Evolutionary conservation across 2,329 filamentous ascomycete species (phyloP).

Genomic region (Pseudogymnoascus sp.): DNA sequence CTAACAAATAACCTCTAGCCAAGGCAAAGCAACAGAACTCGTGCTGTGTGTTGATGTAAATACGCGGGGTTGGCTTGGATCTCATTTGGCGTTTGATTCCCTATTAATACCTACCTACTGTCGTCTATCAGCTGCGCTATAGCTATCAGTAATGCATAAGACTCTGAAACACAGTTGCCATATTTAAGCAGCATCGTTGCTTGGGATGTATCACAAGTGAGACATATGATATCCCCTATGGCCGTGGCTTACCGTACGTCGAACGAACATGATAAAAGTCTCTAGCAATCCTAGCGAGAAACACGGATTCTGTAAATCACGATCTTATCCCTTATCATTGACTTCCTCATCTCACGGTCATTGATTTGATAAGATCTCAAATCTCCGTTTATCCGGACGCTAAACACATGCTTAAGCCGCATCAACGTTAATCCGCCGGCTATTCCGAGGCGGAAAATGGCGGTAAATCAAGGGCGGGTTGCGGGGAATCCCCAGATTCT

Average conservation of each 20-base stretch:
- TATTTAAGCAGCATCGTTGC: neutral
- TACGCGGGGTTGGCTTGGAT: conserved; percentile 11
- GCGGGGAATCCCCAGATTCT: neutral
- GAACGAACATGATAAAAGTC: neutral
- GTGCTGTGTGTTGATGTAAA: conserved; percentile 64
- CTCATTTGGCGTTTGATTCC: conserved; percentile 5
- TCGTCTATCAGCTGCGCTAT: neutral
- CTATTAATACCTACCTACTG: conserved; percentile 7
- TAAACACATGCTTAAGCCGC: neutral
- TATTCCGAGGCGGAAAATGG: neutral
- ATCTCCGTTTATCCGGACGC: neutral
- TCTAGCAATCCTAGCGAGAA: neutral
- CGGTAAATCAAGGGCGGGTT: neutral
- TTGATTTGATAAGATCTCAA: neutral
- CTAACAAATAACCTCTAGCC: conserved; percentile 30
- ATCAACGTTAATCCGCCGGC: conserved; percentile 6
- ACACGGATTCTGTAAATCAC: neutral
- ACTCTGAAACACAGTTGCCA: neutral
- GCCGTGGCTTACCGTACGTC: neutral
- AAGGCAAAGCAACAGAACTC: conserved; percentile 76
- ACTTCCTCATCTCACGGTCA: neutral
- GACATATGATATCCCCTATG: neutral
- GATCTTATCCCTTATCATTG: neutral
- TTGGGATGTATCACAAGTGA: neutral
- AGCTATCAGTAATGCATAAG: conserved; percentile 7